Percentiles rank a stretch among this genome's conserved stretches.
Evolutionary conservation across 805 yeast genomes (phyloP).

Genomic region (Ogataea wickerhamii): DNA sequence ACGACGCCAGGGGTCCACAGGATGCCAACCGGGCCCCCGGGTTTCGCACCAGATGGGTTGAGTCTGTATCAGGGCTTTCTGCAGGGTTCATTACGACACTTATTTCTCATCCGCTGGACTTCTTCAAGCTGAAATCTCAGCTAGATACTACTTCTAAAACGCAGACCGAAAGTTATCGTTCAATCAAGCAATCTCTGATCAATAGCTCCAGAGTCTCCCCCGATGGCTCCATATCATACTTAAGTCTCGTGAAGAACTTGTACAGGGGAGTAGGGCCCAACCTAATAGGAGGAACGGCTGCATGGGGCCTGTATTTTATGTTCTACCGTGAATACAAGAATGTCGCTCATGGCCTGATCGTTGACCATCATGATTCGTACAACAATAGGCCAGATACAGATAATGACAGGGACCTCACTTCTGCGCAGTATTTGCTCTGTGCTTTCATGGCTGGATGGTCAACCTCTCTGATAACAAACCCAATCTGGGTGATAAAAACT

Average conservation of each 20-base stretch:
- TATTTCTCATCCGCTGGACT: conserved; percentile 84
- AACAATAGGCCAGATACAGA: no score
- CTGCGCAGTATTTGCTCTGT: conserved; percentile 47
- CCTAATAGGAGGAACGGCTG: conserved; percentile 74
- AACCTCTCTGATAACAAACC: conserved; percentile 80
- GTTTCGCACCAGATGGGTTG: conserved; percentile 30
- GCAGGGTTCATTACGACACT: conserved; percentile 83
- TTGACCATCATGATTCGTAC: background rate
- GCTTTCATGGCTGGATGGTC: conserved; percentile 71
- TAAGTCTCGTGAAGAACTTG: conserved; percentile 26
- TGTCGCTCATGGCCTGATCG: conserved; percentile 5
- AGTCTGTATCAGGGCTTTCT: conserved; percentile 64
- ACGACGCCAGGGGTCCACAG: conserved; percentile 11
- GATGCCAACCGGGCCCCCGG: background rate
- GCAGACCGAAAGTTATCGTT: conserved; percentile 28
- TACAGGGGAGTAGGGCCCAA: conserved; percentile 84
- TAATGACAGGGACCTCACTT: conserved; percentile 35
- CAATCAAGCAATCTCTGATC: conserved; percentile 19
- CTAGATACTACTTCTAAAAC: conserved; percentile 39
- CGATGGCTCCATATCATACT: conserved; percentile 7
- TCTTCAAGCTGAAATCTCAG: conserved; percentile 80
- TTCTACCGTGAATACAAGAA: conserved; percentile 63
- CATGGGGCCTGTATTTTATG: conserved; percentile 88
- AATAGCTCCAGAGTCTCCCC: conserved; percentile 8
- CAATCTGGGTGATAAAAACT: conserved; percentile 94